phyloP scores from a whole-genome alignment of 2,329 filamentous ascomycete species.

The Mollisia scopiformis region DNA sequence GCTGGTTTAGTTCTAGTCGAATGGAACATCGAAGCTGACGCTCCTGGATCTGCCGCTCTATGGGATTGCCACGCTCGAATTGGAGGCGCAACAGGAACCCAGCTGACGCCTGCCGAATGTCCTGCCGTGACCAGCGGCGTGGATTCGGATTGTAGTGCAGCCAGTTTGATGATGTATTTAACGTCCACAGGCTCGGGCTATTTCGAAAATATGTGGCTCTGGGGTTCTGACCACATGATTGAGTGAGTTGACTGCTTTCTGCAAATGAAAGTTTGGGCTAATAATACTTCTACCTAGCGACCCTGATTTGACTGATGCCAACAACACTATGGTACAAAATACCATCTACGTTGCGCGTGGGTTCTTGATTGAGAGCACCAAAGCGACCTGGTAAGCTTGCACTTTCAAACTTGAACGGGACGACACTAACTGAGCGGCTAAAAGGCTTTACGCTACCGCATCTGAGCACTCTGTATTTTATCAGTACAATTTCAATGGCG shows the following conservation, averaged over 20 bases:
- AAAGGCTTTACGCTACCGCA: constrained; percentile 58
- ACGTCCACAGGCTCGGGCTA: constrained; percentile 12
- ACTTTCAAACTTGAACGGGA: neutral
- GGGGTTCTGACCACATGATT: constrained; percentile 15
- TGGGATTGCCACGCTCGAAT: constrained; percentile 41
- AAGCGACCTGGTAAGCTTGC: neutral
- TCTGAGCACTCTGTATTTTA: constrained; percentile 68
- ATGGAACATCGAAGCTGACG: constrained; percentile 37
- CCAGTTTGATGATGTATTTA: constrained; percentile 22
- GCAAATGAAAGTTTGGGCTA: neutral
- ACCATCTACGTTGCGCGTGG: constrained; percentile 68
- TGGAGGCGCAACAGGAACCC: constrained; percentile 40
- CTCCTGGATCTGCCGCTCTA: constrained; percentile 34
- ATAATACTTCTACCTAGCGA: neutral
- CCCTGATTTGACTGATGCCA: neutral
- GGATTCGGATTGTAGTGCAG: constrained; percentile 26
- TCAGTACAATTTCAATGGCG: constrained; percentile 66
- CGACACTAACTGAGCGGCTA: neutral
- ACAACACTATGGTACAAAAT: constrained; percentile 53
- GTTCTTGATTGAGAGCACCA: constrained; percentile 12
- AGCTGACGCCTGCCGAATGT: constrained; percentile 35
- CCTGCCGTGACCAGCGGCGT: constrained; percentile 27
- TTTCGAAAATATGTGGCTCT: constrained; percentile 25
- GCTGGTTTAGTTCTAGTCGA: constrained; percentile 44
- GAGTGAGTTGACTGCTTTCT: constrained; percentile 6